phyloP scores from a whole-genome alignment of 139 green algal genomes.

The Medakamo hakoo region DNA sequence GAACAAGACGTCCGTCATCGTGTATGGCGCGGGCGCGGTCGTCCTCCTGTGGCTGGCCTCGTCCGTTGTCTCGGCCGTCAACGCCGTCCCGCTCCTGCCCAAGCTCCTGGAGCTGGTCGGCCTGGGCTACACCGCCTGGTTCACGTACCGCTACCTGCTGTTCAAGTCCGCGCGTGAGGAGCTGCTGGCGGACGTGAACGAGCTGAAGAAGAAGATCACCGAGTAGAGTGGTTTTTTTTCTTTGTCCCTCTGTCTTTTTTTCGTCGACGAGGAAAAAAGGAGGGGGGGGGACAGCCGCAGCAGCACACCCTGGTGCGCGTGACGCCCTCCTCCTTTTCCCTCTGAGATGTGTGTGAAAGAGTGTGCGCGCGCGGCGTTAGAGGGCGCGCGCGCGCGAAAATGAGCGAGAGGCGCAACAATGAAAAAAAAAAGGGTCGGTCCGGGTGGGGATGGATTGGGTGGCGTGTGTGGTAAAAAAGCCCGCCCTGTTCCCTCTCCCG shows the following conservation, averaged over 20 bases:
- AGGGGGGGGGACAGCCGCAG: too few species aligned
- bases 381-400: too few species aligned
- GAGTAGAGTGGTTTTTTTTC: not conserved
- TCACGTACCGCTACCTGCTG: conserved; percentile 67
- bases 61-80: conserved; percentile 79
- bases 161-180: conserved; percentile 93
- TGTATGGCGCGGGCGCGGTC: conserved; percentile 70
- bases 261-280: too few species aligned
- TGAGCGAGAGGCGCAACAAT: too few species aligned
- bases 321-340: too few species aligned
- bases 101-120: conserved; percentile 97
- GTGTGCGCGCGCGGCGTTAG: too few species aligned
- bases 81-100: conserved; percentile 85
- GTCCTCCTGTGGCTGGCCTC: conserved; percentile 73
- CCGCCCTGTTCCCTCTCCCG: too few species aligned
- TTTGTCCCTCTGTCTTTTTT: not conserved
- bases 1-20: conserved; percentile 68
- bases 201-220: conserved; percentile 90
- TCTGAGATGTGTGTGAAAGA: too few species aligned
- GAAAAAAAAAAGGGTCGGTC: too few species aligned
- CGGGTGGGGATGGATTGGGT: too few species aligned
- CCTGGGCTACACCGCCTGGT: conserved; percentile 81
- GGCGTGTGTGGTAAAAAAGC: too few species aligned
- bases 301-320: too few species aligned
- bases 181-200: conserved; percentile 79